Evolutionary conservation across 2,329 filamentous ascomycete species (phyloP).

Genomic region (Fusarium coicis): DNA sequence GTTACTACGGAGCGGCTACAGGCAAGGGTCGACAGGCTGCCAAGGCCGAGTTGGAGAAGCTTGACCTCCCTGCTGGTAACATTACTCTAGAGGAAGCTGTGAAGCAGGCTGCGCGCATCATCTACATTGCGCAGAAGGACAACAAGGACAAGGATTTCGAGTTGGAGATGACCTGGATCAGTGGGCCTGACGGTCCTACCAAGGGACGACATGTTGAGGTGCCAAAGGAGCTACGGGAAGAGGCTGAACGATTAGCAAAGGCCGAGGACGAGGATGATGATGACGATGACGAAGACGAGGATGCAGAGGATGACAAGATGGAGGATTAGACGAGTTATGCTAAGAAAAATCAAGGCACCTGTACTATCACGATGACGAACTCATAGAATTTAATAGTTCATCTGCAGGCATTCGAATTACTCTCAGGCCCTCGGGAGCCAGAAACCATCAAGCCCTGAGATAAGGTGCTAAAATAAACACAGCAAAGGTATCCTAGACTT

Average conservation of each 20-base stretch:
- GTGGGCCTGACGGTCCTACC: slow-evolving; percentile 82
- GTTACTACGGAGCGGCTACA: slow-evolving; percentile 97
- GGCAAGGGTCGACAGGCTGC: slow-evolving; percentile 97
- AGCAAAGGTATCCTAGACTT: not conserved
- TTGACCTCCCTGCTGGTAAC: slow-evolving; percentile 82
- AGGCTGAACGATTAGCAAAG: slow-evolving; percentile 93
- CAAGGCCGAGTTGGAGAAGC: slow-evolving; percentile 98
- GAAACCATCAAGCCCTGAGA: not conserved
- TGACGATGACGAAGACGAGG: slow-evolving; percentile 75
- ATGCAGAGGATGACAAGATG: slow-evolving; percentile 80
- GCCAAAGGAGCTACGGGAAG: slow-evolving; percentile 87
- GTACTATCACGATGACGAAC: slow-evolving; percentile 52
- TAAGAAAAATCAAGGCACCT: slow-evolving; percentile 42
- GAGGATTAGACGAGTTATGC: slow-evolving; percentile 71
- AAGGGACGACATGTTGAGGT: slow-evolving; percentile 95
- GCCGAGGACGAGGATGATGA: slow-evolving; percentile 85
- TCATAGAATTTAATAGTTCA: slow-evolving; percentile 51
- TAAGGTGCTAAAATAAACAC: not conserved
- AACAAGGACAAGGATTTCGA: slow-evolving; percentile 99
- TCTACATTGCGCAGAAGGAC: slow-evolving; percentile 97
- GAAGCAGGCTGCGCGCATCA: slow-evolving; percentile 96
- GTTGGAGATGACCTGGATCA: slow-evolving; percentile 99
- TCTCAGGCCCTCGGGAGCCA: not conserved
- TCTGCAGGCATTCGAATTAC: slow-evolving; percentile 35
- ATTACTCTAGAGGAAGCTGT: slow-evolving; percentile 87